phyloP scores from a whole-genome alignment of 2,329 filamentous ascomycete genomes.

The Diaporthe sp. region DNA sequence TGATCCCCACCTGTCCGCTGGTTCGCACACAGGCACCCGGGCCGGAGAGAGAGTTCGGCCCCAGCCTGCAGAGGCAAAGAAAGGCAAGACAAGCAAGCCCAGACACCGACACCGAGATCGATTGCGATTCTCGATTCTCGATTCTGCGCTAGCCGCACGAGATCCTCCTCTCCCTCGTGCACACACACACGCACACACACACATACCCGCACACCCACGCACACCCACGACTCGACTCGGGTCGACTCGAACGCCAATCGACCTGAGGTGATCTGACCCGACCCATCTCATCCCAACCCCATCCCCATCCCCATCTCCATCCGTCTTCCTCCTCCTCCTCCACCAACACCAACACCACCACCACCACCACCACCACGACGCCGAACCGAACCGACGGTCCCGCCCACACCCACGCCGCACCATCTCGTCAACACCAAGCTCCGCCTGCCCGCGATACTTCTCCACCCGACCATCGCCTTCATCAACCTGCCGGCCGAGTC shows the following conservation, averaged over 20 bases:
- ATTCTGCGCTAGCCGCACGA: constrained; percentile 27
- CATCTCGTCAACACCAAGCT: constrained; percentile 24
- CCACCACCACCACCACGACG: too few species aligned
- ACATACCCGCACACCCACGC: constrained; percentile 2
- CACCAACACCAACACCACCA: too few species aligned
- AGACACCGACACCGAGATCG: constrained; percentile 17
- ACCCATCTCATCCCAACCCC: constrained; percentile 6
- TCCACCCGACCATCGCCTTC: neutral
- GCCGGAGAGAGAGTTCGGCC: neutral
- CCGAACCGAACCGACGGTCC: constrained; percentile 28
- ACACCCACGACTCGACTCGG: constrained; percentile 16
- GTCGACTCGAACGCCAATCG: constrained; percentile 22
- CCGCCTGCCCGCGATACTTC: constrained; percentile 11
- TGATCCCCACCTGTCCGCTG: constrained; percentile 1
- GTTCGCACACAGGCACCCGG: constrained; percentile 7
- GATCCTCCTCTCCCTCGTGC: constrained; percentile 10
- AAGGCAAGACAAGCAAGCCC: neutral
- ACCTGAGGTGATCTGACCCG: constrained; percentile 12
- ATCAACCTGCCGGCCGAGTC: neutral
- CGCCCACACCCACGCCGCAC: constrained; percentile 17
- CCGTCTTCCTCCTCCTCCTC: constrained; percentile 13
- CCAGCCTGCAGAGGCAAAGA: neutral
- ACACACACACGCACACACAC: constrained; percentile 6
- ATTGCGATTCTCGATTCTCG: constrained; percentile 27
- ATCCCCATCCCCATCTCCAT: constrained; percentile 8